Base-by-base conservation (phyloP, 2,329 filamentous ascomycete genomes). In the Nemania sp. region DNA sequence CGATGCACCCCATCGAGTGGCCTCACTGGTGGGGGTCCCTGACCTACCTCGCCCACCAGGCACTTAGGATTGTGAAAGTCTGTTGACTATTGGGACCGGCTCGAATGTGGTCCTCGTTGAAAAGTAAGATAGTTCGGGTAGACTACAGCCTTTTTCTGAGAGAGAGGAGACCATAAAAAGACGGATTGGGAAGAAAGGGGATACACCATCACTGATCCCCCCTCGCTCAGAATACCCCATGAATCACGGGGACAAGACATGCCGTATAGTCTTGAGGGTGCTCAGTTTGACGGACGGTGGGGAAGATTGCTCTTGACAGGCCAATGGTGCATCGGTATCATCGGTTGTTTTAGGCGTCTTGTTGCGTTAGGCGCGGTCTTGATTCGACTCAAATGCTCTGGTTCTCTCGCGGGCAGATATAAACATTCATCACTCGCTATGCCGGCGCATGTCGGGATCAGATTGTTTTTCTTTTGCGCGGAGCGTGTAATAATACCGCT, bases 341-440 rank as follows among this genome's bases (percentile, higher is more conserved):
- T 18, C 15, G 52, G 54, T 32, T 29, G 57, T 63, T 63, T 45
- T 20, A n/a, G 59, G 53, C 49, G 45, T 45, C 37, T 40, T 45
- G 39, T 43, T 40, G 40, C 40, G 12, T 29, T 40, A 37, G 12
- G 37, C 48, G 46, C 15, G n/a, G 20, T 18, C 40, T 53, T 37
- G 40, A 37, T 20, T 25, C 20, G 29, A 15, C 17, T 25, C 42
- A 53, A 45, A 51, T 32, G 18, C 21, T 32, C 13, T 40, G 43
- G 17, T 47, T 57, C 35, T 21, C 15, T 25, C 12, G 20, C 18
- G 11, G 37, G 42, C 34, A 29, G 46, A 51, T 42, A 25, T 21
- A 18, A 39, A 50, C 18, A 55, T 4, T 48, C 37, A n/a, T 46
- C 39, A 20, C 21, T 54, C 45, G 25, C 50, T 46, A 21, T 47